Evolutionary conservation across 148 eudicot species (phyloP), one percentile per base, ranked within the genome.

Genomic region (Limonium bicolor): DNA sequence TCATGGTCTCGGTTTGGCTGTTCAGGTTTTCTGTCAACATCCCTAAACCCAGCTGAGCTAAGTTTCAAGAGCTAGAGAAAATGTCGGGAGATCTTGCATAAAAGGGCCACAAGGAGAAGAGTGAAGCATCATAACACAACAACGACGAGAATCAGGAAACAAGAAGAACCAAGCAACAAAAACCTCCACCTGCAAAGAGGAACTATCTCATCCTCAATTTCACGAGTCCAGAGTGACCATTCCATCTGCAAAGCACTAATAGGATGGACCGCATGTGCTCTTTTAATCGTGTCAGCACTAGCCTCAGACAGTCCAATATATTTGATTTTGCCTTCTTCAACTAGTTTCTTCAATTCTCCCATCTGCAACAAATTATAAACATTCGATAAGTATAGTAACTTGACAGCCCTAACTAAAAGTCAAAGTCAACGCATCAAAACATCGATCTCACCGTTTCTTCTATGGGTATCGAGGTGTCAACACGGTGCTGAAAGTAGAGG

Each of bases 371-470:
- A 8, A 8, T 27, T 17, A 13, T 27, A 27, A 18, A 14, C n/a
- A 44, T 21, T 7, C 34, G 27, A 22, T 28, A 15, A 4, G 5
- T 5, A 28, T 15, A 33, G 5, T 0, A 33, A n/a, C n/a, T 12
- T 3, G 18, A 20, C 1, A 16, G 6, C 12, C 9, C 27, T 1
- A 3, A 2, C 14, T 7, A 10, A 9, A 3, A 26, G 3, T 2
- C 4, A 4, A 6, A 24, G 31, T 21, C 0, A 24, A 10, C 0
- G 20, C 2, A 30, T 6, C 9, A 2, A n/a, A 19, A 19, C 56
- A 13, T 23, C n/a, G n/a, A n/a, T n/a, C n/a, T n/a, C n/a, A 53
- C 58, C 29, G 58, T 54, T 45, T 40, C 50, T 45, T 54, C 50
- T 6, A 54, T 54, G 2, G 58, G 50, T 2, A 54, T 24, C 3